phyloP scores from a whole-genome alignment of 306 rosid species.

The Dicorynia guianensis region DNA sequence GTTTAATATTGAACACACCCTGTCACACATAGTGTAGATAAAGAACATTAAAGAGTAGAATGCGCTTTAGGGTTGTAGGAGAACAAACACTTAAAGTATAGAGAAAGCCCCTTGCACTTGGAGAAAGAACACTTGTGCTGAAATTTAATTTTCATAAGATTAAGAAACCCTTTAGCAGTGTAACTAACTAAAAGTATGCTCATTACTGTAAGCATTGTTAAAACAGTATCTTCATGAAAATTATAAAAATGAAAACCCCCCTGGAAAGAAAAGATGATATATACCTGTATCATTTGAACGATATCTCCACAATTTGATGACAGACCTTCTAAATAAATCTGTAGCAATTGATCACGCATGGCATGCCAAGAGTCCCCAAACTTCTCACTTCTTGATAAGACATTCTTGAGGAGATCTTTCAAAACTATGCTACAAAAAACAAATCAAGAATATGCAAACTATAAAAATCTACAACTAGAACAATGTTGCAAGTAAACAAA shows the following conservation, averaged over 20 bases:
- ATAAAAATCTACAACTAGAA: constrained; percentile 46
- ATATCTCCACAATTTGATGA: constrained; percentile 76
- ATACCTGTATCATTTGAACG: constrained; percentile 80
- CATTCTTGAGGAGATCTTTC: constrained; percentile 80
- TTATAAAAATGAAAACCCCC: constrained; percentile 21
- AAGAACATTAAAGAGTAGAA: no score
- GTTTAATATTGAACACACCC: no score
- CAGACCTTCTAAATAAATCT: constrained; percentile 74
- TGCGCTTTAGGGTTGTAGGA: no score
- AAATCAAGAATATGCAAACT: constrained; percentile 35
- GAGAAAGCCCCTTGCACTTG: no score
- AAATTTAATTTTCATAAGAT: background rate
- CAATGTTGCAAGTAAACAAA: constrained; percentile 23
- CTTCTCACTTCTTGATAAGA: constrained; percentile 58
- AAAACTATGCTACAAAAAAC: constrained; percentile 75
- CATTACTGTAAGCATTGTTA: constrained; percentile 23
- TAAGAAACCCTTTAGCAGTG: constrained; percentile 25
- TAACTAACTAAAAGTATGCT: background rate
- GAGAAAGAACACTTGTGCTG: no score
- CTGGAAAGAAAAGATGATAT: constrained; percentile 35
- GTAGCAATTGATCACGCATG: constrained; percentile 66
- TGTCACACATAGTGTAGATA: no score
- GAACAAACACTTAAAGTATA: no score
- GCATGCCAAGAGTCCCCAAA: constrained; percentile 73
- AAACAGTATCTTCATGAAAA: constrained; percentile 37